Conservation (phyloP, 2,329 filamentous ascomycete genomes). For the Aspergillus unguis region DNA sequence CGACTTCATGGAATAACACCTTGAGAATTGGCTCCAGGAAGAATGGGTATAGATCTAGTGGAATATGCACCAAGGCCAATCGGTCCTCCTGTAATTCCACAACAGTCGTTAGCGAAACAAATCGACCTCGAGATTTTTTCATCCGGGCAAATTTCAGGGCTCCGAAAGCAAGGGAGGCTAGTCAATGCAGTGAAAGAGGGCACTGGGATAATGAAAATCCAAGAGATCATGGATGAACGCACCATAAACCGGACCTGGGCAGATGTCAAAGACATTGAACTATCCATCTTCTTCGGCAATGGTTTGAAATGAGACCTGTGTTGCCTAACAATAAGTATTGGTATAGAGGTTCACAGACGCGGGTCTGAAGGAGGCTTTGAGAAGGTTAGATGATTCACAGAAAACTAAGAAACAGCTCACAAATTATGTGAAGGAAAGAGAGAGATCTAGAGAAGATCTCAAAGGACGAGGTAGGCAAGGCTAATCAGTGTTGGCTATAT, state of each 20-base stretch:
- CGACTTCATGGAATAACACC: constrained; percentile 65
- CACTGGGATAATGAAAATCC: background rate
- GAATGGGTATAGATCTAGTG: constrained; percentile 68
- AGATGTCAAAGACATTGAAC: constrained; percentile 29
- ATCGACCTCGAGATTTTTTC: constrained; percentile 2
- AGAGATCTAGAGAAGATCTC: background rate
- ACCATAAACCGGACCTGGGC: constrained; percentile 34
- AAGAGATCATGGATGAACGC: constrained; percentile 5
- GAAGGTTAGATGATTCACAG: background rate
- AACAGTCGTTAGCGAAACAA: constrained; percentile 18
- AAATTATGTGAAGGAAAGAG: background rate
- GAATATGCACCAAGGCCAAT: constrained; percentile 86
- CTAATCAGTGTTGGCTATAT: background rate
- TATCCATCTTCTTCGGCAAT: constrained; percentile 23
- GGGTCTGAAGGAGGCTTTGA: background rate
- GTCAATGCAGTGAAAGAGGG: background rate
- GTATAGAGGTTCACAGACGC: background rate
- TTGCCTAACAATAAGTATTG: background rate
- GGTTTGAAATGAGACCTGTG: background rate
- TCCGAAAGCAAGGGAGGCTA: background rate
- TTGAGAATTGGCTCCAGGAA: constrained; percentile 86
- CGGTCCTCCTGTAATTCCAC: constrained; percentile 66
- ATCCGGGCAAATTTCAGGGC: background rate
- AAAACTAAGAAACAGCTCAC: background rate
- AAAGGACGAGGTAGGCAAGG: background rate